These are phyloP conservation scores for Ganoderma multipileum DNA, from an alignment of 1,284 basidiomycete species.

Conservation along the genomic window DNA sequence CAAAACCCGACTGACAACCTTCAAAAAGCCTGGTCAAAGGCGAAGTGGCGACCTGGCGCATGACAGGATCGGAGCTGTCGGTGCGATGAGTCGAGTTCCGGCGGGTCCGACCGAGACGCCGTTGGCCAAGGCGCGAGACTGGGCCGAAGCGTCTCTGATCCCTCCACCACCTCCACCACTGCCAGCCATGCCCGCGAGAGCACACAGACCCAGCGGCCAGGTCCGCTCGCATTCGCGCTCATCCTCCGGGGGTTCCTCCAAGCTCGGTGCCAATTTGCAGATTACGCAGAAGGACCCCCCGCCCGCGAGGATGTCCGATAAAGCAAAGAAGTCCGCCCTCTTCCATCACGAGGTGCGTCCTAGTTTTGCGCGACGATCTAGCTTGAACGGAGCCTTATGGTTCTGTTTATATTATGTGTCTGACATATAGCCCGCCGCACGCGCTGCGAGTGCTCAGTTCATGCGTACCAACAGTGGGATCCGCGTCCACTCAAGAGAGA, in stretches of 20 bases:
- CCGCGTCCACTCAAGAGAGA: conserved; percentile 59
- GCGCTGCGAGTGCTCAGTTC: conserved; percentile 46
- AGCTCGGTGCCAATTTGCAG: conserved; percentile 63
- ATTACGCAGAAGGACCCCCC: conserved; percentile 68
- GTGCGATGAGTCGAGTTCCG: conserved; percentile 21
- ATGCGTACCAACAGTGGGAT: conserved; percentile 55
- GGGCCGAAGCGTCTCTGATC: conserved; percentile 9
- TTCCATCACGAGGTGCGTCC: conserved; percentile 52
- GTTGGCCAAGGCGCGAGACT: neutral
- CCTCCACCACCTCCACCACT: conserved; percentile 24
- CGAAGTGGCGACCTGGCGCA: neutral
- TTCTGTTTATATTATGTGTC: conserved; percentile 10
- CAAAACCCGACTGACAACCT: neutral
- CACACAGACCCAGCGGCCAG: conserved; percentile 51
- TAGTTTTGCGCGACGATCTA: conserved; percentile 20
- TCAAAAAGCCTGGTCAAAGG: neutral
- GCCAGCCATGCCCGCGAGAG: conserved; percentile 54
- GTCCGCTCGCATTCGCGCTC: conserved; percentile 68
- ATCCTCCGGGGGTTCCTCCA: conserved; percentile 60
- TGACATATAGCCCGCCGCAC: conserved; percentile 34
- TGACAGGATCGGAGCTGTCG: conserved; percentile 22
- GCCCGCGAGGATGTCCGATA: conserved; percentile 52
- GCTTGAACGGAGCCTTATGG: conserved; percentile 19
- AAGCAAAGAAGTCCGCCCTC: conserved; percentile 54
- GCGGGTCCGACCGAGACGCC: conserved; percentile 25